Conservation (phyloP, 2,329 filamentous ascomycete genomes). For the Penicillium hesseltinei region DNA sequence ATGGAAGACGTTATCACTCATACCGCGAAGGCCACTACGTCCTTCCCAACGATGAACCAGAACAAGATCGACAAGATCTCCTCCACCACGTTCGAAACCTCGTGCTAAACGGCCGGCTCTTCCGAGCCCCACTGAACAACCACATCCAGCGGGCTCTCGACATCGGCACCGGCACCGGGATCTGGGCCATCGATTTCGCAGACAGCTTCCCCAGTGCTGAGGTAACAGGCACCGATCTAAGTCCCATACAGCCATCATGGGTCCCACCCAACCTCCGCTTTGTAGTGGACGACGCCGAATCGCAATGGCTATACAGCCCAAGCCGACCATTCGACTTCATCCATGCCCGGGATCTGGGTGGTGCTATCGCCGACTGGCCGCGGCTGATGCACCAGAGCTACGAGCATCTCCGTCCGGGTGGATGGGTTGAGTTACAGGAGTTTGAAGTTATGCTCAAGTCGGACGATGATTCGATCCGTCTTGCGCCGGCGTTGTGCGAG, state of each 20-base stretch:
- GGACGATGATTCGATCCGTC: conserved; percentile 30
- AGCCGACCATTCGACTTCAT: conserved; percentile 34
- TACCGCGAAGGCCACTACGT: conserved; percentile 32
- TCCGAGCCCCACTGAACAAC: conserved; percentile 36
- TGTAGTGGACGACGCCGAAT: conserved; percentile 35
- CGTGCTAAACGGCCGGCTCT: conserved; percentile 36
- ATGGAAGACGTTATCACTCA: conserved; percentile 31
- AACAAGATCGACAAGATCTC: conserved; percentile 38
- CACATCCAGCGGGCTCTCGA: conserved; percentile 36
- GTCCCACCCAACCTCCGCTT: conserved; percentile 38
- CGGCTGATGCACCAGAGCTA: conserved; percentile 24
- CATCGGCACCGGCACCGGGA: conserved; percentile 41
- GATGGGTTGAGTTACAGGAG: conserved; percentile 51
- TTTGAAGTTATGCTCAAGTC: conserved; percentile 30
- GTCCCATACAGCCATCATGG: conserved; percentile 42
- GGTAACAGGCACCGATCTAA: conserved; percentile 50
- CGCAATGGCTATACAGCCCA: conserved; percentile 30
- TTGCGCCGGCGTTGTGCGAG: conserved; percentile 27
- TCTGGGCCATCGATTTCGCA: conserved; percentile 38
- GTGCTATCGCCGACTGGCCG: conserved; percentile 32
- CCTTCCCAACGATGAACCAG: conserved; percentile 37
- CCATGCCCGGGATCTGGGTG: conserved; percentile 33
- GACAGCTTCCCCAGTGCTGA: conserved; percentile 38
- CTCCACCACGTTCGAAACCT: conserved; percentile 40
- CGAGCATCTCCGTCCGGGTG: conserved; percentile 47